These are phyloP conservation scores for Kuraishia capsulata DNA, from an alignment of 805 yeast species.

Conservation along the genomic window DNA sequence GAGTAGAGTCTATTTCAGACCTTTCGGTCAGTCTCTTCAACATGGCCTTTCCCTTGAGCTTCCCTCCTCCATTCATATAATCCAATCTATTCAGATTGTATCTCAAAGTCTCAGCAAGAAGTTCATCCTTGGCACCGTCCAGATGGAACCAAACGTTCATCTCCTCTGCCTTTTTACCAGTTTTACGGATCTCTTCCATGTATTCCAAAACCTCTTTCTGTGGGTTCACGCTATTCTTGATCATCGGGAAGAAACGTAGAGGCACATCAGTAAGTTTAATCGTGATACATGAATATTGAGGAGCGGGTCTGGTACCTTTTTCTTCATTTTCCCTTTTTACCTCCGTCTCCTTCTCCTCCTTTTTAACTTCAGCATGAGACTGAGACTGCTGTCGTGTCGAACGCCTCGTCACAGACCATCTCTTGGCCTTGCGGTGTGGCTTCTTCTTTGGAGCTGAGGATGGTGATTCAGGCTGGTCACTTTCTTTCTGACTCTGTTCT, in stretches of 20 bases:
- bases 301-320: constrained; percentile 33
- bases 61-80: constrained; percentile 23
- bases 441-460: constrained; percentile 1
- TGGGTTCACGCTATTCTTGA: constrained; percentile 56
- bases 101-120: constrained; percentile 55
- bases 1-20: background rate
- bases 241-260: constrained; percentile 49
- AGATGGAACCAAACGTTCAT: constrained; percentile 78
- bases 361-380: constrained; percentile 7
- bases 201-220: constrained; percentile 42
- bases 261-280: constrained; percentile 61
- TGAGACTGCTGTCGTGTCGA: constrained; percentile 11
- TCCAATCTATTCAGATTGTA: constrained; percentile 36
- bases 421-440: constrained; percentile 11
- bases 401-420: constrained; percentile 19
- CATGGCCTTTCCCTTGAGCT: constrained; percentile 22
- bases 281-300: constrained; percentile 53
- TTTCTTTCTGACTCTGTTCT: constrained; percentile 17
- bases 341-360: constrained; percentile 14
- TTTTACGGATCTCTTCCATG: constrained; percentile 53
- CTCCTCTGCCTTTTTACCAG: constrained; percentile 52
- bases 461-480: constrained; percentile 6
- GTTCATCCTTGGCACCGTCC: constrained; percentile 65
- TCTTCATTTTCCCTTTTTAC: constrained; percentile 17
- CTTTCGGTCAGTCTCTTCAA: constrained; percentile 20